Percentiles rank a stretch among this genome's conserved stretches.
phyloP scores from a whole-genome alignment of 2,329 filamentous ascomycete genomes.

The Bretziella fagacearum region DNA sequence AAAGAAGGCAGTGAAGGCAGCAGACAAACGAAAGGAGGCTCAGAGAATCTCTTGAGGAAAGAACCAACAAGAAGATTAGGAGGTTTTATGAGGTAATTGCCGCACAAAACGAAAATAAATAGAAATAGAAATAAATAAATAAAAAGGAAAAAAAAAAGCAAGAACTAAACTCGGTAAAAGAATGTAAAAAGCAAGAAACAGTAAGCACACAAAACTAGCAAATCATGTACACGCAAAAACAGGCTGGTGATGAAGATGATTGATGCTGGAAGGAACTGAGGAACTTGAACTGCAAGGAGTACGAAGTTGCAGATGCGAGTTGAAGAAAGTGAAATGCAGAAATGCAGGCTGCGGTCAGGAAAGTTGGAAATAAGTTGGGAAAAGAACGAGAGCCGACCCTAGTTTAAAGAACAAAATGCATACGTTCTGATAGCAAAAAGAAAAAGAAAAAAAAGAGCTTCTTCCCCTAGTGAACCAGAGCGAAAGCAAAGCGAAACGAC shows the following conservation, averaged over 20 bases:
- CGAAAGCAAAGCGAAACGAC: slow-evolving; percentile 1
- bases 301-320: slow-evolving; percentile 2
- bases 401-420: neutral
- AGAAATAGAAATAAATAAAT: slow-evolving; percentile 1
- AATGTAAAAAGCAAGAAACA: neutral
- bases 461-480: neutral
- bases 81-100: neutral
- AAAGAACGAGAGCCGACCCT: neutral
- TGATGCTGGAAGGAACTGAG: neutral
- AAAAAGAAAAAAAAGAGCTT: neutral
- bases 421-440: neutral
- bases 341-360: neutral
- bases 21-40: neutral
- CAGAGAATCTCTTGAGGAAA: neutral
- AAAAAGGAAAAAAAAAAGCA: slow-evolving; percentile 20
- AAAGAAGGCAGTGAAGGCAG: neutral
- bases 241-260: neutral
- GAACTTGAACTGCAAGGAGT: slow-evolving; percentile 2
- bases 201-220: slow-evolving; percentile 2
- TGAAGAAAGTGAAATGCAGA: slow-evolving; percentile 1
- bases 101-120: neutral
- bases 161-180: slow-evolving; percentile 17
- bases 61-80: neutral
- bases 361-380: neutral
- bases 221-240: neutral